Percentiles rank a stretch among this genome's conserved stretches.
These are phyloP conservation scores for Arbutus unedo DNA, from an alignment of 148 eudicot genomes.

Conservation along the genomic window DNA sequence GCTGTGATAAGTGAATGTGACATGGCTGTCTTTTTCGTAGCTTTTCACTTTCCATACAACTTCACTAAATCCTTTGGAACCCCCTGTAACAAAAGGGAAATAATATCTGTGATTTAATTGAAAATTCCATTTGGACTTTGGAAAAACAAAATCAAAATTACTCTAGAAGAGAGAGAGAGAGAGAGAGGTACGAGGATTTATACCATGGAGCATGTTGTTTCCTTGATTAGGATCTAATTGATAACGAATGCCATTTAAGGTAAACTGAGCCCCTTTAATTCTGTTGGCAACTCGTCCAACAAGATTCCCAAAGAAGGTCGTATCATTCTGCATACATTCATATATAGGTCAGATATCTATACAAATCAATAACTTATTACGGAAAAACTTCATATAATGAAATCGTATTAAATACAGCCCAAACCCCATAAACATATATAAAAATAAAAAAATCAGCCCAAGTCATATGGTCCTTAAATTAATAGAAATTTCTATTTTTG, in stretches of 20 bases:
- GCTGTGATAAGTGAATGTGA: slow-evolving; percentile 41
- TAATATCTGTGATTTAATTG: too few species aligned
- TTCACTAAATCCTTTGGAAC: slow-evolving; percentile 48
- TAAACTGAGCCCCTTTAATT: slow-evolving; percentile 55
- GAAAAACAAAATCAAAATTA: background rate
- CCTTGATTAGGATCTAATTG: slow-evolving; percentile 54
- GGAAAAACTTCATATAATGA: background rate
- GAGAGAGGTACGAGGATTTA: too few species aligned
- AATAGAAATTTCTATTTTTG: too few species aligned
- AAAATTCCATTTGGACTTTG: background rate
- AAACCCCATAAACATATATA: too few species aligned
- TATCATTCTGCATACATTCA: slow-evolving; percentile 44
- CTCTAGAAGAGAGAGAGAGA: background rate
- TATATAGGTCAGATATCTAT: background rate
- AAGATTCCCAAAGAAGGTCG: slow-evolving; percentile 58
- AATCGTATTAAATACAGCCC: too few species aligned
- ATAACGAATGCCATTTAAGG: slow-evolving; percentile 45
- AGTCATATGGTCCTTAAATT: too few species aligned
- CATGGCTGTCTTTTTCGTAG: slow-evolving; percentile 26
- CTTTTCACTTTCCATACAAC: slow-evolving; percentile 37
- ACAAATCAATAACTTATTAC: background rate
- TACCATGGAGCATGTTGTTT: slow-evolving; percentile 75
- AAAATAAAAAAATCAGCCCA: too few species aligned
- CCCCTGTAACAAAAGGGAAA: slow-evolving; percentile 35
- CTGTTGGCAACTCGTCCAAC: slow-evolving; percentile 85